Evolutionary conservation across 2,329 filamentous ascomycete species (phyloP), one percentile per base, ranked within the genome.

Genomic region (Plenodomus tracheiphilus): DNA sequence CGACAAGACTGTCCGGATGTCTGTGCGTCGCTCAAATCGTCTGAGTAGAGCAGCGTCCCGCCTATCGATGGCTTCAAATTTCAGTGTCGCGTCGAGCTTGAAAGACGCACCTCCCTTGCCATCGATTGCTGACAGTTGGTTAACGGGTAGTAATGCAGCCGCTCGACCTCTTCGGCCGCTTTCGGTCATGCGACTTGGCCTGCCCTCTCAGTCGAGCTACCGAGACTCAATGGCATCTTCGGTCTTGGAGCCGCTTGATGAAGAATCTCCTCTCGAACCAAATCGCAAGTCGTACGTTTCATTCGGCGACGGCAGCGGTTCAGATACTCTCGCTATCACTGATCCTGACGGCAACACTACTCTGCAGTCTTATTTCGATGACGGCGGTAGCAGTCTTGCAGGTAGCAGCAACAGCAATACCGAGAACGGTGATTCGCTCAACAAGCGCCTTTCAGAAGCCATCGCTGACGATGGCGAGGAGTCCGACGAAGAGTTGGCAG

Each of bases 281-380:
- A 91, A 95, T 71, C 85, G 94, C 62, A 96, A 96, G 72, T 97
- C 92, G 1, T 97, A 97, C 65, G 91, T 97, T n/a, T 96, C 88
- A 0, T 89, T 90, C 53, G 84, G 86, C 10, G 81, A 77, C 21
- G 88, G 91, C 61, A 89, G 86, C 64, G 82, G 81, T 47, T 79
- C 81, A 5, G 91, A 95, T 58, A 82, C 81, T 15, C 78, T 91
- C 50, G 87, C 85, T 57, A 81, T 91, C 38, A 91, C 86, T 1
- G 90, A 96, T 61, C 86, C 88, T 1, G 89, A 91, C 39, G 86
- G 86, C 56, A 85, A 88, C 65, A 80, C 78, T 3, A 47, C 78
- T 18, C 81, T 86, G 47, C 85, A 89, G 43, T 95, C 89, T 68
- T 96, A 94, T 74, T 91, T 91, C 61, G 91, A 96, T 54, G 91